phyloP scores from a whole-genome alignment of 768 basidiomycete genomes.

The Tricholoma saponaceum region DNA sequence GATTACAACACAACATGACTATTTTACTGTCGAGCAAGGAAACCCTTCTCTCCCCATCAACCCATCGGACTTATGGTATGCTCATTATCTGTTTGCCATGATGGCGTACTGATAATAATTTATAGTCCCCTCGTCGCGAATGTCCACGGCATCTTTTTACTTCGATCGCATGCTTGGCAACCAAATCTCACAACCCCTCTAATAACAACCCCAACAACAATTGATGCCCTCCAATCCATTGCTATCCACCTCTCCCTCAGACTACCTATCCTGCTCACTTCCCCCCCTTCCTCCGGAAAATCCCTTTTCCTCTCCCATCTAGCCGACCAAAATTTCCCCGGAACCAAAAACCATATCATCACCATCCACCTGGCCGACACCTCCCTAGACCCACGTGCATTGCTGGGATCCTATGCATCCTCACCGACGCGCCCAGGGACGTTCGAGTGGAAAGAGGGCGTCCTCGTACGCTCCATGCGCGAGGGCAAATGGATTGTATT shows the following conservation, averaged over 20 bases:
- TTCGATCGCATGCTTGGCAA: conserved; percentile 36
- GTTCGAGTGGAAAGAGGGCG: conserved; percentile 97
- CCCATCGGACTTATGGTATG: conserved; percentile 54
- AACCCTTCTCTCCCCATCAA: conserved; percentile 32
- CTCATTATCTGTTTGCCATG: background rate
- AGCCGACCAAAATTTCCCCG: conserved; percentile 59
- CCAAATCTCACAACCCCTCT: conserved; percentile 32
- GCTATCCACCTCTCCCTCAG: conserved; percentile 63
- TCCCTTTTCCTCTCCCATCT: conserved; percentile 76
- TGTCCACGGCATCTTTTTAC: conserved; percentile 63
- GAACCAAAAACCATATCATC: conserved; percentile 63
- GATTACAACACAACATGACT: conserved; percentile 36
- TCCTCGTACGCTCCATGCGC: conserved; percentile 82
- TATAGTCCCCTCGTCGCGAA: conserved; percentile 53
- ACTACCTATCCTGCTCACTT: conserved; percentile 78
- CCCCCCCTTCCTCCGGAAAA: conserved; percentile 87
- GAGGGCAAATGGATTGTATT: conserved; percentile 92
- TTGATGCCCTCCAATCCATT: conserved; percentile 54
- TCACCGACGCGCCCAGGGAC: conserved; percentile 78
- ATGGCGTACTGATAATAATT: conserved; percentile 9
- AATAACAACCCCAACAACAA: conserved; percentile 62
- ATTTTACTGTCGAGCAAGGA: conserved; percentile 37
- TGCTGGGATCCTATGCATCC: conserved; percentile 91
- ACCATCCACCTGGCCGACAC: conserved; percentile 92
- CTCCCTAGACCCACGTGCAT: conserved; percentile 88